Base-by-base conservation (phyloP, 2,329 filamentous ascomycete genomes). In the Epichloe coenophiala region DNA sequence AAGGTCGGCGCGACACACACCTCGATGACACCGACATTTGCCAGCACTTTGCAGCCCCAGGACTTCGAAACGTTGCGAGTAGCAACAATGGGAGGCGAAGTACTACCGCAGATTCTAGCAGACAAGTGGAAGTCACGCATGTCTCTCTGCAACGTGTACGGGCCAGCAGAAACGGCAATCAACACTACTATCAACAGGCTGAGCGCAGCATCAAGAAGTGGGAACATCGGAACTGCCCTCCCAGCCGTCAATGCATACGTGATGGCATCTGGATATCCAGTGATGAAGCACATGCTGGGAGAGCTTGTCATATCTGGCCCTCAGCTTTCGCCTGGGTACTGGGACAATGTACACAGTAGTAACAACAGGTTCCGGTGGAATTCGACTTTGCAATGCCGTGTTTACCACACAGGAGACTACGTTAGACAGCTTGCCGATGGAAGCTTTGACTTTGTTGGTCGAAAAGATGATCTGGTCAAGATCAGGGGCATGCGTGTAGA, bases 281-380 rank as follows among this genome's bases (percentile, higher is more conserved):
- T 82, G 27, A 78, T 77, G 8, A 68, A 68, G 27, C 78, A 81
- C 27, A 76, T 71, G 9, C 63, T 80, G 33, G 80, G 80, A 12
- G 78, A 83, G 60, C 67, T 83, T 13, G 81, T 75, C 52, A 79
- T 83, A 57, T 78, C 78, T 36, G 80, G 80, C 19, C 68, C 74
- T 43, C 79, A 83, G 27, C 27, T 58, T 2, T 53, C 48, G 19
- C 53, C 50, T 41, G 56, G 55, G 4, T 57, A 58, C 47, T 45
- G 55, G 19, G 35, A 49, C 36, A 51, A 59, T 23, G 53, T 50
- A 21, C 43, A 47, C 3, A 50, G 50, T 21, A 52, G 54, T 39
- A 46, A 55, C 33, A 51, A 58, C 45, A 42, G 27, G 19, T 42
- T 42, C 11, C 40, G 40, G 9, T 42, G 40, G 40, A 42, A 42